Evolutionary conservation across 2,329 filamentous ascomycete genomes (phyloP).

Genomic region (Arthrobotrys sinensis): DNA sequence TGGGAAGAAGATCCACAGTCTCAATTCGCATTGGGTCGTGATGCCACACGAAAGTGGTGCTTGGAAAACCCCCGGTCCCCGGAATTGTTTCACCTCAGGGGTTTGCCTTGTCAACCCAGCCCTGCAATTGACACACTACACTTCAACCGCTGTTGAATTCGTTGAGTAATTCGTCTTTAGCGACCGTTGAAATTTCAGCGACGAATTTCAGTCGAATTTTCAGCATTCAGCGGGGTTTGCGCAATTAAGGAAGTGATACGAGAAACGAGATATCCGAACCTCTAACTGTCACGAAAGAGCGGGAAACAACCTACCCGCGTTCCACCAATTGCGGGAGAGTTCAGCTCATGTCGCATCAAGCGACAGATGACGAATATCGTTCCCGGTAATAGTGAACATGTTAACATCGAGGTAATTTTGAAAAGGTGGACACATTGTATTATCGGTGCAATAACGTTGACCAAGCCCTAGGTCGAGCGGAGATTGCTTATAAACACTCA

Average conservation of each 20-base stretch:
- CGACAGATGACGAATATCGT: too few species aligned
- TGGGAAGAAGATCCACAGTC: constrained; percentile 26
- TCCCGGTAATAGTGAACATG: too few species aligned
- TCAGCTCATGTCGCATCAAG: too few species aligned
- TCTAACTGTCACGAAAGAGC: constrained; percentile 14
- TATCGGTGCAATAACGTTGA: background rate
- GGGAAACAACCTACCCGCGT: constrained; percentile 16
- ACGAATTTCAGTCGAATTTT: background rate
- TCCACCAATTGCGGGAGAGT: background rate
- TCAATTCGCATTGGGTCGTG: constrained; percentile 22
- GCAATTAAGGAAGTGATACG: background rate
- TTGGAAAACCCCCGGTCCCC: constrained; percentile 31
- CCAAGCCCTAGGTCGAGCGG: background rate
- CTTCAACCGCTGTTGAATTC: constrained; percentile 18
- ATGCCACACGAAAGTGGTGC: constrained; percentile 15
- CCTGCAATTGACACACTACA: constrained; percentile 17
- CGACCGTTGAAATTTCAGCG: constrained; percentile 20
- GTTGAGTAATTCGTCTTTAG: constrained; percentile 5
- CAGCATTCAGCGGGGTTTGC: background rate
- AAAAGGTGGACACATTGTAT: too few species aligned
- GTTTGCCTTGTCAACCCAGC: constrained; percentile 17
- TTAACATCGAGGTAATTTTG: too few species aligned
- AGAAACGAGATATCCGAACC: constrained; percentile 9
- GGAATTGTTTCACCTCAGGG: constrained; percentile 36
- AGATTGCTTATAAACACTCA: background rate